These are phyloP conservation scores for Neospora caninum DNA, from an alignment of 169 alveolate genomes.

Conservation along the genomic window DNA sequence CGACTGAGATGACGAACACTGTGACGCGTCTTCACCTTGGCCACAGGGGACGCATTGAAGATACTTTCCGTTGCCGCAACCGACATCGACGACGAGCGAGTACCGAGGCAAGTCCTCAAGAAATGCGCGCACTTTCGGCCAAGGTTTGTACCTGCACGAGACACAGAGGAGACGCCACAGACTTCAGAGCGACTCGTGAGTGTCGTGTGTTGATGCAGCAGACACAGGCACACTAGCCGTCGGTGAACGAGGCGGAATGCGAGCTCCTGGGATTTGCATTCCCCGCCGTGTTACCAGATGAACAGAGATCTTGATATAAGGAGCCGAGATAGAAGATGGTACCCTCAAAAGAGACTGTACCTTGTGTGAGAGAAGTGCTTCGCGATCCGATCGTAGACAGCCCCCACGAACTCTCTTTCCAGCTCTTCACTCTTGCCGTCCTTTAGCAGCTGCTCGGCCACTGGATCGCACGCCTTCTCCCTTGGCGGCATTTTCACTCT, in stretches of 20 bases:
- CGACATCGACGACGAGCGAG: conserved; percentile 93
- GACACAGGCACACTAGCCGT: too few species aligned
- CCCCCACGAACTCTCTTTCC: background rate
- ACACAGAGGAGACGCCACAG: too few species aligned
- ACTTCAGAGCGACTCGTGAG: too few species aligned
- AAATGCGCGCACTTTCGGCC: conserved; percentile 93
- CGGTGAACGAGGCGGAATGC: too few species aligned
- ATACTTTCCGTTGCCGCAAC: conserved; percentile 99
- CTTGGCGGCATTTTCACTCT: background rate
- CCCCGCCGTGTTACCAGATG: too few species aligned
- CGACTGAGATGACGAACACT: background rate
- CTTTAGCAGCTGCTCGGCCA: background rate
- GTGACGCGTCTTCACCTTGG: background rate
- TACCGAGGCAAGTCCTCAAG: conserved; percentile 86
- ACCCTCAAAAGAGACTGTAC: background rate
- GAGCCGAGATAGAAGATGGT: background rate
- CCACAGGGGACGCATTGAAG: conserved; percentile 77
- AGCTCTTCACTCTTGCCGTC: background rate
- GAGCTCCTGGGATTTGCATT: too few species aligned
- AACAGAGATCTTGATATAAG: too few species aligned
- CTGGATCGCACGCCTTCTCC: conserved; percentile 16
- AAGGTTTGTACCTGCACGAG: conserved; percentile 91
- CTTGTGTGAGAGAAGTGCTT: conserved; percentile 19
- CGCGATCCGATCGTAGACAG: conserved; percentile 39
- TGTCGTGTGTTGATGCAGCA: too few species aligned